phyloP scores from a whole-genome alignment of 306 rosid genomes.

The Gleditsia sinensis region DNA sequence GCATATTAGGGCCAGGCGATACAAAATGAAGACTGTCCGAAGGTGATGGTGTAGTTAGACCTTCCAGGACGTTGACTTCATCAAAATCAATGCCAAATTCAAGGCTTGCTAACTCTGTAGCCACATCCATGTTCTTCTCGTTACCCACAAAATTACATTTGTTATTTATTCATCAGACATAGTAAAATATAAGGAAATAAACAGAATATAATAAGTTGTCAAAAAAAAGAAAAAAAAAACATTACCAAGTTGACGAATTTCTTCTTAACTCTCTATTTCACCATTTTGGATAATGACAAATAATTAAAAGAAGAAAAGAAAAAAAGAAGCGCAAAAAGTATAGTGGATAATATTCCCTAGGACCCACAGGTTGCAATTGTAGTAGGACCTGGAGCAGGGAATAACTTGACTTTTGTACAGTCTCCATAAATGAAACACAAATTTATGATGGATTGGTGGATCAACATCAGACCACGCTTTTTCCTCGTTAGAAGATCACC shows the following conservation, averaged over 20 bases:
- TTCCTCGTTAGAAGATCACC: background rate
- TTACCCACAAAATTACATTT: background rate
- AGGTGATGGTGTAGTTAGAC: background rate
- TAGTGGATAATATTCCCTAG: background rate
- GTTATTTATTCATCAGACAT: background rate
- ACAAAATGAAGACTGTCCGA: background rate
- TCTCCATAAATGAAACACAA: background rate
- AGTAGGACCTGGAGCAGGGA: background rate
- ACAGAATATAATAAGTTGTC: too few relatives aligned
- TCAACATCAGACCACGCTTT: too few relatives aligned
- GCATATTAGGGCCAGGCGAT: background rate
- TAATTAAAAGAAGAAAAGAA: background rate
- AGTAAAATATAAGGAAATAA: too few relatives aligned
- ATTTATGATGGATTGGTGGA: too few relatives aligned
- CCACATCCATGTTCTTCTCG: background rate
- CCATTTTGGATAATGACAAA: background rate
- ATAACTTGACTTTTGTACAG: background rate
- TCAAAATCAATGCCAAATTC: background rate
- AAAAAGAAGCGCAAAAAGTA: background rate
- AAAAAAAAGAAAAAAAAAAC: too few relatives aligned
- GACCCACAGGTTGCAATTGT: background rate
- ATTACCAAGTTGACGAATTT: too few relatives aligned
- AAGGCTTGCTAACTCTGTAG: background rate
- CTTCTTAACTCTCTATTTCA: background rate
- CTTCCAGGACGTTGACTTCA: background rate